Conservation (phyloP, 306 rosid genomes). For the Rosa persica region DNA sequence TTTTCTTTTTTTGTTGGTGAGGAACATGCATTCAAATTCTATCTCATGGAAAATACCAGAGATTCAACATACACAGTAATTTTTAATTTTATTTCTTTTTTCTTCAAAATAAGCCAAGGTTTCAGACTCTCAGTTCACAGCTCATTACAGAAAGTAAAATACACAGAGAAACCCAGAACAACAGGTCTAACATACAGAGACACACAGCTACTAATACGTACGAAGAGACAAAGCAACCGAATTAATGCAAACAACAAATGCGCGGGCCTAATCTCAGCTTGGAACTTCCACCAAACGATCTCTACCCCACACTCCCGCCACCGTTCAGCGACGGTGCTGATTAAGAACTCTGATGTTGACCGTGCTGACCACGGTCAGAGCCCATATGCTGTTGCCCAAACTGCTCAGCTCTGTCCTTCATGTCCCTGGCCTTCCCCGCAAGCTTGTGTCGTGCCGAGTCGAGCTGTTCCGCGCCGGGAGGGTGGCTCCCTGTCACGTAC, state of each 20-base stretch:
- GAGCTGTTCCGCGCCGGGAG: conserved; percentile 48
- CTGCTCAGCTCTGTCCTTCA: conserved; percentile 65
- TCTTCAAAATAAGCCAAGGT: not conserved
- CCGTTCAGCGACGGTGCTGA: not conserved
- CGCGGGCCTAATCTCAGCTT: not conserved
- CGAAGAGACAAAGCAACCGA: not conserved
- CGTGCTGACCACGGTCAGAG: conserved; percentile 30
- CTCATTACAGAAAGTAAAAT: not conserved
- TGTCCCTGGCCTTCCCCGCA: conserved; percentile 59
- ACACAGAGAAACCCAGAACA: not conserved
- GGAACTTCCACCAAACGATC: not conserved
- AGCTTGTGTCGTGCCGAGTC: conserved; percentile 52
- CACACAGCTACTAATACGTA: not conserved
- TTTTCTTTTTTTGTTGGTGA: too few relatives aligned
- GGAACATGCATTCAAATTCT: not conserved
- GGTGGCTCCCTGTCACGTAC: conserved; percentile 54
- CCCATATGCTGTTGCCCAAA: conserved; percentile 49
- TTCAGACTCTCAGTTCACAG: not conserved
- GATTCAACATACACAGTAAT: not conserved
- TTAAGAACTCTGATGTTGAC: not conserved
- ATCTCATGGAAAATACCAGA: not conserved
- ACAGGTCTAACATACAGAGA: not conserved
- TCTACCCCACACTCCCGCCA: not conserved
- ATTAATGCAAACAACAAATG: not conserved
- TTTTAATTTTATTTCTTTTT: not conserved